Base-by-base conservation (phyloP, 2,329 filamentous ascomycete species). In the Geosmithia putterillii region DNA sequence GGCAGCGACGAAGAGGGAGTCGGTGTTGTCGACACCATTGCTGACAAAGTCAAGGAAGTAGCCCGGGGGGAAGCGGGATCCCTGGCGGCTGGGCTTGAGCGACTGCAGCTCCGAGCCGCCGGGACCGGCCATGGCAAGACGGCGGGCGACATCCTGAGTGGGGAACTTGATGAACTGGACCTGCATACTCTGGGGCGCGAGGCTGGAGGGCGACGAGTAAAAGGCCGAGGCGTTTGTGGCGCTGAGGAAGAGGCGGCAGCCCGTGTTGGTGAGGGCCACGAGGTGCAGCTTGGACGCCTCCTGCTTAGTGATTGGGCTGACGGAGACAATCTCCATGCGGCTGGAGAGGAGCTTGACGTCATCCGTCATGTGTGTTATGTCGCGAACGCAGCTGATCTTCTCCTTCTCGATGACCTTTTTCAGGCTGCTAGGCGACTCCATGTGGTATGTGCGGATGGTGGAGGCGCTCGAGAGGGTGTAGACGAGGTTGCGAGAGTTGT, bases 131-230 rank as follows among this genome's bases (percentile, higher is more conserved):
- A 50, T 53, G 28, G 28, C 28, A 17, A 59, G 48, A 44, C 58
- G 53, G 46, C 56, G 50, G 45, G 58, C 35, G 18, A 42, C 50
- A 18, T 54, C 48, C 47, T 57, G 61, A 44, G 92, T 92, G 1
- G 94, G 92, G 46, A 95, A 94, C 57, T 92, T 94, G 61, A 98
- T 86, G 56, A 94, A 92, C 52, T 94, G 84, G n/a, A 95, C 80
- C 61, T 95, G 89, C 87, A 98, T 95, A 62, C 87, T 95, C 52
- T 86, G 89, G 1, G 92, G 89, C 1, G 85, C 80, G 45, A 71
- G 60, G 46, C 72, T 81, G 7, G 76, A 72, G 18, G 75, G 70
- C 19, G 74, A 74, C 14, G 72, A 73, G 23, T 77, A 70, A 58
- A 71, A 74, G 0, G 71, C 83, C 2, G 79, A 76, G 17, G 86